These are phyloP conservation scores for Fonsecaea monophora DNA, from an alignment of 2,329 filamentous ascomycete species.

Conservation along the genomic window DNA sequence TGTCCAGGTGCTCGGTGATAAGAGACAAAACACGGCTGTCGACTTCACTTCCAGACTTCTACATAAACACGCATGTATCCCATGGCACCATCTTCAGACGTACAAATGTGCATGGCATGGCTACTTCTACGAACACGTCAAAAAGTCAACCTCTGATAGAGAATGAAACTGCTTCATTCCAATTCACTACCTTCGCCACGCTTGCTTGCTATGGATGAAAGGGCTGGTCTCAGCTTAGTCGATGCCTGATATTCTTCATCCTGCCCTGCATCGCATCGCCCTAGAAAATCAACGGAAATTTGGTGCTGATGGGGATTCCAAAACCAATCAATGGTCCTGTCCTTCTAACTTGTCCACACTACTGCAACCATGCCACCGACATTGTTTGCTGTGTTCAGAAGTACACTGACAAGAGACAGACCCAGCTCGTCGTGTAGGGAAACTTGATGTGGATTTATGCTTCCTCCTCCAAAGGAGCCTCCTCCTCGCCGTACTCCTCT, in stretches of 20 bases:
- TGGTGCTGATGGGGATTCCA: conserved; percentile 17
- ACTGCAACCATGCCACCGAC: conserved; percentile 16
- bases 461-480: conserved; percentile 37
- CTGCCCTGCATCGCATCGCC: conserved; percentile 16
- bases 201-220: conserved; percentile 8
- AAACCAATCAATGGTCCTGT: conserved; percentile 34
- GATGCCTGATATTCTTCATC: conserved; percentile 3
- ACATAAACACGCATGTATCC: too few species aligned
- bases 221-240: conserved; percentile 11
- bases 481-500: conserved; percentile 72
- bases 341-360: conserved; percentile 5
- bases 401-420: conserved; percentile 10
- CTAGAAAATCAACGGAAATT: conserved; percentile 20
- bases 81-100: too few species aligned
- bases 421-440: not conserved
- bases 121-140: not conserved
- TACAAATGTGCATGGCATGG: not conserved
- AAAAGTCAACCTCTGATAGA: not conserved
- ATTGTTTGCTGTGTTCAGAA: conserved; percentile 9
- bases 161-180: conserved; percentile 1
- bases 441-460: conserved; percentile 27
- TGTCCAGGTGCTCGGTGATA: too few species aligned
- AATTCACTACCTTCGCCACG: conserved; percentile 8
- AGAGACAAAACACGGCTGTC: too few species aligned
- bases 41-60: too few species aligned